Percentiles rank a stretch among this genome's conserved stretches.
phyloP scores from a whole-genome alignment of 176 grass and related monocot species.

The Oryza meyeriana region DNA sequence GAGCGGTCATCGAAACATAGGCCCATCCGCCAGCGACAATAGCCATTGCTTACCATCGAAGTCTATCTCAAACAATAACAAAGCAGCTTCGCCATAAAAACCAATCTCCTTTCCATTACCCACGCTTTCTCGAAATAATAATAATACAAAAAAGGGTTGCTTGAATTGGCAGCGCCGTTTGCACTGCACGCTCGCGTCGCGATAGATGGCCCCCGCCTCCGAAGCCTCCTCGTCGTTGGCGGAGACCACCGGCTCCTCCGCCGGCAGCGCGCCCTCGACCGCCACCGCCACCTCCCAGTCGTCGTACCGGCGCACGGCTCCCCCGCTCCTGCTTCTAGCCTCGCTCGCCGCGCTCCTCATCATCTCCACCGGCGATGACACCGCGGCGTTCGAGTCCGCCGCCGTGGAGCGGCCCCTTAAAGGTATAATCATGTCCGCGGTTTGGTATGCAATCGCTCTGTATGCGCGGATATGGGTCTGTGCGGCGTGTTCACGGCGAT shows the following conservation, averaged over 20 bases:
- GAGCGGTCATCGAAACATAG: neutral
- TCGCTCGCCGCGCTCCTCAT: constrained; percentile 47
- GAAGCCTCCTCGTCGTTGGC: neutral
- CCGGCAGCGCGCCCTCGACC: neutral
- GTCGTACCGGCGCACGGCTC: constrained; percentile 19
- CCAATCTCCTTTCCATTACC: neutral
- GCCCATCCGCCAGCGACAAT: neutral
- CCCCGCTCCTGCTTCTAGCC: constrained; percentile 44
- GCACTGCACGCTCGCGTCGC: neutral
- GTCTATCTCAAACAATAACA: neutral
- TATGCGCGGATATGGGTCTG: neutral
- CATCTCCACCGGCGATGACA: constrained; percentile 43
- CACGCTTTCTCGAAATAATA: neutral
- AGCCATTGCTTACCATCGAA: neutral
- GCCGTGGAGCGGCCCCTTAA: constrained; percentile 10
- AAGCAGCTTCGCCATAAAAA: neutral
- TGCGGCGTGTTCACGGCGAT: neutral
- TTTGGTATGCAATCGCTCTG: neutral
- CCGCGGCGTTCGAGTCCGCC: neutral
- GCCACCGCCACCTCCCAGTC: neutral
- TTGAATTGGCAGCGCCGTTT: neutral
- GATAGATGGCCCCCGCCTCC: constrained; percentile 27
- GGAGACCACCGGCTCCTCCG: constrained; percentile 6
- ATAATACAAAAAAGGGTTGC: neutral
- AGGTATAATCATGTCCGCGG: neutral